These are phyloP conservation scores for Mucor racemosus DNA, from an alignment of 371 early-diverging fungal genomes.

Conservation along the genomic window DNA sequence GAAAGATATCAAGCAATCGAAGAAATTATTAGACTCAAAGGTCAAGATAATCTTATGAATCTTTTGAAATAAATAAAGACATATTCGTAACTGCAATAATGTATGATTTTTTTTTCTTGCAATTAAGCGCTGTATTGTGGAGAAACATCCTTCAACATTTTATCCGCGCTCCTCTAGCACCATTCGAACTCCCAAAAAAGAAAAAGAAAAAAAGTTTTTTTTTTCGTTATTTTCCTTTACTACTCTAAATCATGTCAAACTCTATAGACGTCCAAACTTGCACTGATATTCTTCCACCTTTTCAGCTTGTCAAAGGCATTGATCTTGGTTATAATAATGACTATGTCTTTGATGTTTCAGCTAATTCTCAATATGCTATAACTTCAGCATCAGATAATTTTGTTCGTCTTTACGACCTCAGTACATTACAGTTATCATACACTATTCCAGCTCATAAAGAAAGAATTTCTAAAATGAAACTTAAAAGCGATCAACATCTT, in stretches of 20 bases:
- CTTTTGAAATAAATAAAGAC: neutral
- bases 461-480: slow-evolving; percentile 65
- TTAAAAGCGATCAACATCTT: slow-evolving; percentile 63
- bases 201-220: neutral
- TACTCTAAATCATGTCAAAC: slow-evolving; percentile 5
- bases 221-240: slow-evolving; percentile 10
- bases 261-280: slow-evolving; percentile 31
- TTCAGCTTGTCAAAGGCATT: slow-evolving; percentile 40
- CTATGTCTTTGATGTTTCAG: slow-evolving; percentile 72
- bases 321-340: slow-evolving; percentile 57
- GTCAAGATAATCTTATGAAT: slow-evolving; percentile 10
- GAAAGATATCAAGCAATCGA: slow-evolving; percentile 17
- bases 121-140: neutral
- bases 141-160: slow-evolving; percentile 1
- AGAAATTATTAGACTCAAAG: slow-evolving; percentile 10
- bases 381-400: slow-evolving; percentile 72
- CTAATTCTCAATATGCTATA: slow-evolving; percentile 58
- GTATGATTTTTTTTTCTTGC: too few species aligned
- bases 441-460: slow-evolving; percentile 56
- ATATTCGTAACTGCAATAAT: too few species aligned
- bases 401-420: slow-evolving; percentile 70
- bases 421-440: slow-evolving; percentile 51
- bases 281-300: slow-evolving; percentile 39
- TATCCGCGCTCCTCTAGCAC: neutral
- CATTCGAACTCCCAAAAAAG: neutral